Evolutionary conservation across 106 monocot species (phyloP).

Genomic region (Allium fistulosum): DNA sequence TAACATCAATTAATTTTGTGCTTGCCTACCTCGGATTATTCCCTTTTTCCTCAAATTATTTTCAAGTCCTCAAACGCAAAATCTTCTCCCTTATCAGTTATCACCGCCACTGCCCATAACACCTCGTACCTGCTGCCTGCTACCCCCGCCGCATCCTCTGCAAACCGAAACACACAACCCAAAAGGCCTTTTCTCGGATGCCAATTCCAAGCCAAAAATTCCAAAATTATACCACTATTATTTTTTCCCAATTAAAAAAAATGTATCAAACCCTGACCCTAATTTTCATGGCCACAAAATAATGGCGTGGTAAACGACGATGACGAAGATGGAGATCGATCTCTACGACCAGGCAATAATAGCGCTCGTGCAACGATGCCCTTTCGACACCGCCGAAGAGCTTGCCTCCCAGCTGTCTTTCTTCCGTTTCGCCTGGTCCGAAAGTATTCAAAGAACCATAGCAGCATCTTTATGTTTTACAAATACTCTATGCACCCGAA

Average conservation of each 20-base stretch:
- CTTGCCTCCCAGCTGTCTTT: conserved; percentile 20
- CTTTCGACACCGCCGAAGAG: conserved; percentile 56
- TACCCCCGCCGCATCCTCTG: not conserved
- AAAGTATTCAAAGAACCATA: conserved; percentile 34
- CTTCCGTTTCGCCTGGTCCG: conserved; percentile 41
- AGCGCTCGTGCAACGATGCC: conserved; percentile 51
- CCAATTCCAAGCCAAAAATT: not conserved
- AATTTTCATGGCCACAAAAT: conserved; percentile 12
- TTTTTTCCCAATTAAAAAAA: no score
- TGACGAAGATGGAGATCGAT: conserved; percentile 33
- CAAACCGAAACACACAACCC: not conserved
- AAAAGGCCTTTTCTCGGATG: not conserved
- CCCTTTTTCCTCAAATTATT: no score
- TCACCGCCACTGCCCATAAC: no score
- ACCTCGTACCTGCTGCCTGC: no score
- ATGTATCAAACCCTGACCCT: conserved; percentile 51
- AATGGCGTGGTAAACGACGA: conserved; percentile 21
- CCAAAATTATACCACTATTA: conserved; percentile 6
- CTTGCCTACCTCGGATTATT: no score
- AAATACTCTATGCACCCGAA: no score
- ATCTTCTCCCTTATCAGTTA: no score
- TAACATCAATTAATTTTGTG: no score
- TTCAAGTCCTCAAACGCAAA: no score
- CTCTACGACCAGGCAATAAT: conserved; percentile 66
- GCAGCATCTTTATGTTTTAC: conserved; percentile 4